Evolutionary conservation across 192 early-diverging fungal genomes (phyloP).

Genomic region (Backusella tuberculispora): DNA sequence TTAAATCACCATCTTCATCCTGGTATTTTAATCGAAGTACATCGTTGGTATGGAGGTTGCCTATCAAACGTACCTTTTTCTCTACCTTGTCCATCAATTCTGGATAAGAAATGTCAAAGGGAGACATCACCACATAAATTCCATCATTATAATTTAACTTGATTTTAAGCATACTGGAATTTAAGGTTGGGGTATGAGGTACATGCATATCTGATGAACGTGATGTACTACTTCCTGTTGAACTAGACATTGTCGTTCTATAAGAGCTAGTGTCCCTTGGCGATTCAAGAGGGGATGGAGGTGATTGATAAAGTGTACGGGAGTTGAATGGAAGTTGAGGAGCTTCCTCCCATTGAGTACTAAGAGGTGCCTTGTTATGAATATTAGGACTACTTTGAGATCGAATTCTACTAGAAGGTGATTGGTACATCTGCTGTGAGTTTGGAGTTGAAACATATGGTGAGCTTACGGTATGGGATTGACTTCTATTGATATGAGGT

Average conservation of each 20-base stretch:
- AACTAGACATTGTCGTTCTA: slow-evolving; percentile 21
- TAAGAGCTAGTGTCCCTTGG: neutral
- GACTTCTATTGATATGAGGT: slow-evolving; percentile 16
- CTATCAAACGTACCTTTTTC: slow-evolving; percentile 86
- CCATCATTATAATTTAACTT: slow-evolving; percentile 90
- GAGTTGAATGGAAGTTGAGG: slow-evolving; percentile 16
- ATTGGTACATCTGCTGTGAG: slow-evolving; percentile 10
- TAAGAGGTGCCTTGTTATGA: slow-evolving; percentile 30
- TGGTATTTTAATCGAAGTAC: slow-evolving; percentile 81
- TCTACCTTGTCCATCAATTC: slow-evolving; percentile 86
- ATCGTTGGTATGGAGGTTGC: slow-evolving; percentile 58
- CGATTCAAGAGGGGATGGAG: slow-evolving; percentile 22
- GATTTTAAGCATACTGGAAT: slow-evolving; percentile 62
- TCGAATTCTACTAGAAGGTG: slow-evolving; percentile 48
- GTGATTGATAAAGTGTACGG: slow-evolving; percentile 12
- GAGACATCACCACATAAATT: slow-evolving; percentile 88
- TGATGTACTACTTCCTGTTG: slow-evolving; percentile 12
- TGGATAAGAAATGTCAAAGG: slow-evolving; percentile 70
- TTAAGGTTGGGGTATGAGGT: neutral
- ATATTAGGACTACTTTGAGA: slow-evolving; percentile 64
- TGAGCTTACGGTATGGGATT: slow-evolving; percentile 16
- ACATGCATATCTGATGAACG: neutral
- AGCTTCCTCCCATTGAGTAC: neutral
- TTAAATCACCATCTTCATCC: slow-evolving; percentile 93
- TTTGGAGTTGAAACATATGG: neutral